Evolutionary conservation across 176 grass and related monocot genomes (phyloP).

Genomic region (Paspalum notatum): DNA sequence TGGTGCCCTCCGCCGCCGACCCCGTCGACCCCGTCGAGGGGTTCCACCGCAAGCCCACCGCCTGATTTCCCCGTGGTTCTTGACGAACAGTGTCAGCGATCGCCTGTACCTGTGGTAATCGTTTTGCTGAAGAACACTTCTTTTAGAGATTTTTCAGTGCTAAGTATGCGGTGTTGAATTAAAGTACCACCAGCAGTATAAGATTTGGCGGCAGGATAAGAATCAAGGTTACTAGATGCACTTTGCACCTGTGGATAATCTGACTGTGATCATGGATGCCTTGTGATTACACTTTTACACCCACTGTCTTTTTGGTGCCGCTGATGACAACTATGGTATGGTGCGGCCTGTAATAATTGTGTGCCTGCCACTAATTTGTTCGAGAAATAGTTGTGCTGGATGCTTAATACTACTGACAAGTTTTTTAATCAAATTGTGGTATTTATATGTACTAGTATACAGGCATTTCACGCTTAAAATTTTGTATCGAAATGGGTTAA

Average conservation of each 20-base stretch:
- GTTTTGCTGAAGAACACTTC: neutral
- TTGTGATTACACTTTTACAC: neutral
- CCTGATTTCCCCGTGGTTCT: conserved; percentile 37
- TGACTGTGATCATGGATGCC: neutral
- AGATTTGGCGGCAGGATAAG: neutral
- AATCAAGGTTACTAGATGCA: neutral
- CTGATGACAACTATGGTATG: too few species aligned
- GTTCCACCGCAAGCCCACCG: conserved; percentile 73
- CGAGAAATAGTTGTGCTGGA: neutral
- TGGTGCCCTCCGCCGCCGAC: conserved; percentile 58
- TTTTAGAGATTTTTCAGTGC: neutral
- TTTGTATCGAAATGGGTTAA: too few species aligned
- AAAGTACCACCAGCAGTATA: neutral
- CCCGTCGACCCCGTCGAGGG: conserved; percentile 53
- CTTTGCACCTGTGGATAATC: neutral
- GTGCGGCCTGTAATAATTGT: neutral
- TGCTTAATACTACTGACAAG: neutral
- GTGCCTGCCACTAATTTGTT: neutral
- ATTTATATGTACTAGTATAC: neutral
- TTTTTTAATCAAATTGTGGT: neutral
- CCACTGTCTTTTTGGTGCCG: neutral
- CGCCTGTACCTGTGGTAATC: neutral
- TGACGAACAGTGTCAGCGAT: neutral
- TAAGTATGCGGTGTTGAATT: neutral
- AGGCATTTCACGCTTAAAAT: neutral